These are phyloP conservation scores for Suillus americanus DNA, from an alignment of 768 basidiomycete genomes.

Conservation along the genomic window DNA sequence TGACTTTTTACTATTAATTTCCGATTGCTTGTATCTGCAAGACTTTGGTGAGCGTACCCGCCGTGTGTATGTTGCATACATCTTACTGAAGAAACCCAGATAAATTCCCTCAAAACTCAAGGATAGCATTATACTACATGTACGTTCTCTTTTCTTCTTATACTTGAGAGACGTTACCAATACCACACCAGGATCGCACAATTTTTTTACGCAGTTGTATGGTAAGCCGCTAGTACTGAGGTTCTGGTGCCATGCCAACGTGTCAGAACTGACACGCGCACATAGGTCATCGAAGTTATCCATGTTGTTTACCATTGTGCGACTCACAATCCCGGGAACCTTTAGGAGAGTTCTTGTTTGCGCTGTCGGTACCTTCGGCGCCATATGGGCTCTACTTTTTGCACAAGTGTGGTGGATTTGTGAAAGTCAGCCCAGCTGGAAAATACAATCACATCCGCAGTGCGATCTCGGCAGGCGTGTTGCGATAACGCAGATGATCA, in stretches of 20 bases:
- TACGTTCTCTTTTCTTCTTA: not conserved
- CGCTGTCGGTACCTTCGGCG: not conserved
- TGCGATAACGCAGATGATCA: not conserved
- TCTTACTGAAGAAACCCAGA: not conserved
- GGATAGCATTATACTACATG: not conserved
- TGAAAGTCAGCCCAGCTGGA: not conserved
- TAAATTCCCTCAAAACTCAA: not conserved
- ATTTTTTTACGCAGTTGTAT: not conserved
- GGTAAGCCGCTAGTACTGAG: not conserved
- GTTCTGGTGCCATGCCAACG: not conserved
- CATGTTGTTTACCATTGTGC: not conserved
- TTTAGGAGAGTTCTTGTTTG: not conserved
- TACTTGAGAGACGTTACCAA: not conserved
- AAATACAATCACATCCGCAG: not conserved
- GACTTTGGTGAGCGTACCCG: not conserved
- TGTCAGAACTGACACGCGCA: not conserved
- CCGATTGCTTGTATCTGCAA: not conserved
- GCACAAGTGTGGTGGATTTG: not conserved
- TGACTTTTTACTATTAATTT: not conserved
- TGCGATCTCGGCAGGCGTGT: not conserved
- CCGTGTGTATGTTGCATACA: not conserved
- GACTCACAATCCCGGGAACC: not conserved
- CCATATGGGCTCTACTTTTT: not conserved
- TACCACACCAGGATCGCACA: not conserved
- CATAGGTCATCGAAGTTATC: not conserved